These are phyloP conservation scores for Hibiscus syriacus DNA, from an alignment of 345 rosid genomes.

Conservation along the genomic window DNA sequence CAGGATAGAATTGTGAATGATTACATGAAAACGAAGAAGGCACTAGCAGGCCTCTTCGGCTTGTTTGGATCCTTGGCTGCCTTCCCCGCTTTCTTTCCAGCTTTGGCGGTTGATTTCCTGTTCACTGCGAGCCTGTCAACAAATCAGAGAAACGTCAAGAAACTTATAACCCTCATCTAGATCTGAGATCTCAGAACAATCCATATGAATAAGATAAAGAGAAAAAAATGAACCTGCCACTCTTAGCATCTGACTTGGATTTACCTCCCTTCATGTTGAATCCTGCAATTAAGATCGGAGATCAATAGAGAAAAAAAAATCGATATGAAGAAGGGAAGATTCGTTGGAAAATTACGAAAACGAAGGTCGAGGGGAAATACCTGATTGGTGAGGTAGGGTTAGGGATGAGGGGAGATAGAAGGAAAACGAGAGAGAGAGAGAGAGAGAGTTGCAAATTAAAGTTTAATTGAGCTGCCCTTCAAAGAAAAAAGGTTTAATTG, in stretches of 20 bases:
- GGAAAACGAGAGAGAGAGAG: neutral
- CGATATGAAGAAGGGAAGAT: slow-evolving; percentile 3
- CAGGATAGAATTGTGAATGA: neutral
- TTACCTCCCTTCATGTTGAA: slow-evolving; percentile 85
- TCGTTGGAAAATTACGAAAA: neutral
- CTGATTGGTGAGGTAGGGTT: slow-evolving; percentile 17
- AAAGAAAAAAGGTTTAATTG: slow-evolving; percentile 35
- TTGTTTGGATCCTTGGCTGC: slow-evolving; percentile 65
- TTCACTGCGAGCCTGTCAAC: slow-evolving; percentile 66
- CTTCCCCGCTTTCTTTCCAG: slow-evolving; percentile 24
- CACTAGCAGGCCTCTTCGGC: slow-evolving; percentile 70
- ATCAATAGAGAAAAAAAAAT: slow-evolving; percentile 16
- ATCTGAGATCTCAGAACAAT: slow-evolving; percentile 28
- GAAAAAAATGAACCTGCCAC: slow-evolving; percentile 35
- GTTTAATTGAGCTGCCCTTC: slow-evolving; percentile 32
- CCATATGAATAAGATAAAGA: neutral
- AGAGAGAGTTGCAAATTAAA: slow-evolving; percentile 46
- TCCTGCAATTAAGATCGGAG: slow-evolving; percentile 29
- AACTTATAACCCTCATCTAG: neutral
- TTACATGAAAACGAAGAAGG: slow-evolving; percentile 94
- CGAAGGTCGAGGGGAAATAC: slow-evolving; percentile 5
- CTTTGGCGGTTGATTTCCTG: slow-evolving; percentile 56
- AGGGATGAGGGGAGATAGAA: slow-evolving; percentile 14
- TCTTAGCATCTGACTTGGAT: slow-evolving; percentile 72
- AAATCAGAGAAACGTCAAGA: slow-evolving; percentile 11